A percentile compares a stretch with the other conserved stretches of the same genome.
Evolutionary conservation across 352 stramenopile species (phyloP).

Genomic region (Saprolegnia diclina): DNA sequence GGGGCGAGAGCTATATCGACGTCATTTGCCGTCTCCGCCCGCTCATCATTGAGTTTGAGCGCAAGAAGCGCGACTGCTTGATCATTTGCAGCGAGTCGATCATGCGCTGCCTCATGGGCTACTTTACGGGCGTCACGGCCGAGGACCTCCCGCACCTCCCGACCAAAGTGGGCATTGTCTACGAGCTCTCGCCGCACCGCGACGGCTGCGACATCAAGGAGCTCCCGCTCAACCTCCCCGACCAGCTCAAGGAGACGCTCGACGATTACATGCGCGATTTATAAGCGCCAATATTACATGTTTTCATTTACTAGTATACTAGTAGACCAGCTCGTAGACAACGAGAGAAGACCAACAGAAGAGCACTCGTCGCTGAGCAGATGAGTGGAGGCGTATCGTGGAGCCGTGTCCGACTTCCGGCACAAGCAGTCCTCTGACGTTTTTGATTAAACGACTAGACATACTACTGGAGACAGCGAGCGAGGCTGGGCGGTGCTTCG

Average conservation of each 20-base stretch:
- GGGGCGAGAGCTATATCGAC: constrained; percentile 91
- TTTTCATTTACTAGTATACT: not conserved
- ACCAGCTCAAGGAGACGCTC: constrained; percentile 28
- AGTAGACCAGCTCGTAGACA: too few species aligned
- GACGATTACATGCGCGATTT: constrained; percentile 20
- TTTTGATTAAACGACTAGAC: too few species aligned
- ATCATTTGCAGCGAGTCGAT: constrained; percentile 81
- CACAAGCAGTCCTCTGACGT: too few species aligned
- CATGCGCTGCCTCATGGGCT: constrained; percentile 69
- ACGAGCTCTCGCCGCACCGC: constrained; percentile 74
- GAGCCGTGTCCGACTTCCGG: too few species aligned
- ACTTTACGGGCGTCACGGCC: constrained; percentile 70
- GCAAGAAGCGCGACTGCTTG: constrained; percentile 84
- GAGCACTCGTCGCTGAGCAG: too few species aligned
- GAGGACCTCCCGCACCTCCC: constrained; percentile 66
- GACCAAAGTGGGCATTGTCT: constrained; percentile 61
- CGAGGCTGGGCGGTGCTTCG: too few species aligned
- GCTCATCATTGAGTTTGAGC: constrained; percentile 90
- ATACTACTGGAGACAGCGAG: too few species aligned
- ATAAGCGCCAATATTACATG: not conserved
- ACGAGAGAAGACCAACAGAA: too few species aligned
- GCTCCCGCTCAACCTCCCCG: constrained; percentile 61
- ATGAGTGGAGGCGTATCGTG: too few species aligned
- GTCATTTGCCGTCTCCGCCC: constrained; percentile 88
- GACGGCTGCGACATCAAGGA: constrained; percentile 81